A percentile compares a stretch with the other conserved stretches of the same genome.
Conservation (phyloP, 352 stramenopile species). For the Globisporangium orthogonon region DNA sequence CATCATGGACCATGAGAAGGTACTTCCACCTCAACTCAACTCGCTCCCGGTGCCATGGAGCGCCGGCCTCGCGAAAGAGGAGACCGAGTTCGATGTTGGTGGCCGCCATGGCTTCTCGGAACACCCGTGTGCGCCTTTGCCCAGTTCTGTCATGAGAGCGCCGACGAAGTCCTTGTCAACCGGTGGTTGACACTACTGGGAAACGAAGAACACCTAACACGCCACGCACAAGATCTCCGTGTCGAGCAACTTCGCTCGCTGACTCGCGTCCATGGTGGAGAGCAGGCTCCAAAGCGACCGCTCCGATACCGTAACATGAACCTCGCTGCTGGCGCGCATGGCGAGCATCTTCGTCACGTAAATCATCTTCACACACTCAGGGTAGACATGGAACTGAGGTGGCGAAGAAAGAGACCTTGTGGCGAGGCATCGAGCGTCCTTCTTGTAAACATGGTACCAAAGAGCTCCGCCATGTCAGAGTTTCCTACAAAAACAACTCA, state of each 20-base stretch:
- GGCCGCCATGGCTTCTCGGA: no score
- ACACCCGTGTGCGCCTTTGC: conserved; percentile 24
- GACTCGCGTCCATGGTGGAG: conserved; percentile 13
- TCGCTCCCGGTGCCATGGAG: no score
- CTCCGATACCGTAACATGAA: conserved; percentile 29
- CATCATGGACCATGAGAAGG: no score
- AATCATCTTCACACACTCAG: conserved; percentile 29
- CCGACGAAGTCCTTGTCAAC: conserved; percentile 33
- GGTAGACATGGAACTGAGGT: conserved; percentile 23
- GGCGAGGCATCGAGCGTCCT: no score
- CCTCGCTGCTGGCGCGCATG: conserved; percentile 25
- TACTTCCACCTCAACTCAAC: no score
- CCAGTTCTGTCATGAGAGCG: conserved; percentile 23
- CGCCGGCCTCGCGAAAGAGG: no score
- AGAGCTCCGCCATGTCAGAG: no score
- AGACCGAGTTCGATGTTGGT: no score
- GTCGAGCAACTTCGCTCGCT: conserved; percentile 22
- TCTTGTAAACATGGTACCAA: no score
- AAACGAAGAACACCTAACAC: conserved; percentile 37
- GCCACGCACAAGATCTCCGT: conserved; percentile 33
- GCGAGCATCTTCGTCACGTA: conserved; percentile 21
- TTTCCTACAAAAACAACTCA: no score
- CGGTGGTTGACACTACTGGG: conserved; percentile 31
- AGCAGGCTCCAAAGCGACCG: conserved; percentile 31
- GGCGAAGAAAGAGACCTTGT: no score